Evolutionary conservation across 169 alveolate genomes (phyloP), one percentile per base, ranked within the genome.

Genomic region (Eimeria maxima): DNA sequence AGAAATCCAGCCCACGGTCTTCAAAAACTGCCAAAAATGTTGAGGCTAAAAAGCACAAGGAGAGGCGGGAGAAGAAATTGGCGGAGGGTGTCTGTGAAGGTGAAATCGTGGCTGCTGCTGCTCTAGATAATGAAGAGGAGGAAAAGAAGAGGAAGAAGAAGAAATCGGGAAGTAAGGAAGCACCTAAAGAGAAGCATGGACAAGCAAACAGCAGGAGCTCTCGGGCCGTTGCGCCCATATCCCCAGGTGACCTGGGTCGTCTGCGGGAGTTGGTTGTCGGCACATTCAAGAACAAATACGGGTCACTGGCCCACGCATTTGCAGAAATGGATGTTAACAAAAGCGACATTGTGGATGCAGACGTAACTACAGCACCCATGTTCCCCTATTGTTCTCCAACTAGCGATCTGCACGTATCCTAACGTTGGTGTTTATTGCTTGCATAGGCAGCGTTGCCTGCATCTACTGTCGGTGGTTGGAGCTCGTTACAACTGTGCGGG

Each of bases 271-370:
- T 93, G 65, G 88, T 93, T 47, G 84, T 55, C 13, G 92, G 96
- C 76, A 93, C 96, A 14, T 84, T 93, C 60, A 93, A 93, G 45
- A 93, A 93, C 87, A 93, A 93, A 67, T 93, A 80, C 55, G 96
- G 96, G 47, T 93, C 96, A 22, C 78, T 93, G 7, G 96, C 96
- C 63, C 96, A 93, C 27, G 96, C 96, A 18, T 93, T 93, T 84
- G 84, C 69, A 44, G 93, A 78, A 50, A 93, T 93, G 93, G 96
- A 93, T 57, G 87, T 84, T 42, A 93, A 93, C 93, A 78, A 93
- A 33, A 78, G 93, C 45, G 93, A 81, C 76, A 93, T 45, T 57
- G 96, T 93, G 24, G 96, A 93, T 44, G 89, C 90, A 27, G 96
- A 93, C 44, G 96, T 93, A 93, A 93, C n/a, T 44, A 60, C 29